Base-by-base conservation (phyloP, 345 rosid species). In the Linum trigynum region DNA sequence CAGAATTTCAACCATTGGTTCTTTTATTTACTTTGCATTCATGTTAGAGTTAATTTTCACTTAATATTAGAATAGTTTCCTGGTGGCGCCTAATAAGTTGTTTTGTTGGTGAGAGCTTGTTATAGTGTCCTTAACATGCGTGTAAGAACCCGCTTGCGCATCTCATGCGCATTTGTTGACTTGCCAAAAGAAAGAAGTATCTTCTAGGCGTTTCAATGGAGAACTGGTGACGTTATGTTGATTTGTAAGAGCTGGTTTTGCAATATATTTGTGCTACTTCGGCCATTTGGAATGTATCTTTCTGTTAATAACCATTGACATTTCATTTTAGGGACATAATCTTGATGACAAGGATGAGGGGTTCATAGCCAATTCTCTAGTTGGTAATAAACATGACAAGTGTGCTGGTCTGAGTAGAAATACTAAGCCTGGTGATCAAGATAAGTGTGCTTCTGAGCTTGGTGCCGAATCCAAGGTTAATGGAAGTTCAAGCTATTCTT, bases 201-300 rank as follows among this genome's bases (percentile, higher is more conserved):
- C 72, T 65, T 61, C 81, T 82, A 79, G 88, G 80, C 85, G 77
- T 86, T 79, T 67, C 84, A 74, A 64, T 77, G 84, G 90, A 82
- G 72, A 86, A 82, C 83, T 84, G 90, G 78, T 81, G 91, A 81
- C 90, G 78, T 81, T 68, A 81, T 76, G 72, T 81, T 78, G 79
- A 86, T 85, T 90, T 72, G 92, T 88, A 88, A 90, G 97, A 88
- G 79, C 88, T 83, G 76, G 83, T 79, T 65, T 36, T 69, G 67
- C 62, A 61, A 11, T 14, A 23, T 57, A 10, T 23, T 9, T 48
- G 65, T 45, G 17, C 39, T 77, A 56, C 42, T 67, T 66, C 23
- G 41, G 67, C 37, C 32, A 14, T 65, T 16, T 6, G 39, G 14
- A 50, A 55, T 62, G 32, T 57, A 6, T 65, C 64, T 48, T 42